Evolutionary conservation across 2,329 filamentous ascomycete species (phyloP).

Genomic region (Verticillium zaregamsianum): DNA sequence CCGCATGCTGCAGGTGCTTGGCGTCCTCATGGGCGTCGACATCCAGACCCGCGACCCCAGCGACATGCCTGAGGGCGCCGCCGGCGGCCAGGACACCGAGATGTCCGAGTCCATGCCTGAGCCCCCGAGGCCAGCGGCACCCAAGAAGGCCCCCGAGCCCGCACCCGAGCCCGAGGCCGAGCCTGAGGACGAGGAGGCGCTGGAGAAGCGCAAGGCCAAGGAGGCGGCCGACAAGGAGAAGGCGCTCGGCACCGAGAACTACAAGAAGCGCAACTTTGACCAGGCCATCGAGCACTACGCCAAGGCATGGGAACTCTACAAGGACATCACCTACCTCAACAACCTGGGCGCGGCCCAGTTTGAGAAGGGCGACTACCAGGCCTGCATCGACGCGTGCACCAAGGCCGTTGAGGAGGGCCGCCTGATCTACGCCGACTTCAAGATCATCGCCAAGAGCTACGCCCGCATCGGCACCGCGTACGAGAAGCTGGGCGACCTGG

Average conservation of each 20-base stretch:
- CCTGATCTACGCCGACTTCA: conserved; percentile 90
- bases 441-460: conserved; percentile 97
- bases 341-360: conserved; percentile 93
- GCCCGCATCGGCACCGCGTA: conserved; percentile 91
- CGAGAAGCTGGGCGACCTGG: conserved; percentile 80
- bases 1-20: conserved; percentile 88
- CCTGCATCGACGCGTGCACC: conserved; percentile 79
- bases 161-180: conserved; percentile 61
- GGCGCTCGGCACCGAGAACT: conserved; percentile 85
- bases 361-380: conserved; percentile 92
- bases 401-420: conserved; percentile 89
- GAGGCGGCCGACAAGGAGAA: conserved; percentile 93
- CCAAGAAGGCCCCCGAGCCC: conserved; percentile 54
- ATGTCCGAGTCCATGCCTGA: conserved; percentile 65
- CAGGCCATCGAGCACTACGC: conserved; percentile 89
- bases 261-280: conserved; percentile 98
- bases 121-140: conserved; percentile 34
- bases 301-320: conserved; percentile 90
- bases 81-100: conserved; percentile 59
- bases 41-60: conserved; percentile 55
- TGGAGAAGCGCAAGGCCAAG: conserved; percentile 85
- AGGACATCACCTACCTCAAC: conserved; percentile 97
- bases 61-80: conserved; percentile 27
- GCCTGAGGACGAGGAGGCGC: conserved; percentile 74
- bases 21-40: conserved; percentile 88